Evolutionary conservation across 2,329 filamentous ascomycete genomes (phyloP).

Genomic region (Aspergillus brasiliensis): DNA sequence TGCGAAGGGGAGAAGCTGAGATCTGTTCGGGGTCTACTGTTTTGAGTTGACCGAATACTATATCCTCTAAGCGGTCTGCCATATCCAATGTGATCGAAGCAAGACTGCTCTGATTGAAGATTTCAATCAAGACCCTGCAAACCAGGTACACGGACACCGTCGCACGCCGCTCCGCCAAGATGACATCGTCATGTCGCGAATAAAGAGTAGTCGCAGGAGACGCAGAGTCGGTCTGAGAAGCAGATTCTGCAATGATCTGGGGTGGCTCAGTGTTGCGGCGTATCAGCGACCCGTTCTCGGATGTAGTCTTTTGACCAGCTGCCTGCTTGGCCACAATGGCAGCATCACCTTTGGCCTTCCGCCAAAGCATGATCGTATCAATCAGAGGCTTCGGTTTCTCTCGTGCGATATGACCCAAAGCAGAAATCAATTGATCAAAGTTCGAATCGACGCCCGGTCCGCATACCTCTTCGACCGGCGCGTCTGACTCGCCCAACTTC

Average conservation of each 20-base stretch:
- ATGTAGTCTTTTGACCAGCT: constrained; percentile 34
- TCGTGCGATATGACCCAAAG: constrained; percentile 89
- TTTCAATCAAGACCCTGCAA: constrained; percentile 89
- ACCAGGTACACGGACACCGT: constrained; percentile 95
- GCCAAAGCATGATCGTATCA: constrained; percentile 97
- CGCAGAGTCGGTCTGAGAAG: constrained; percentile 30
- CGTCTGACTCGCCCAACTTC: constrained; percentile 75
- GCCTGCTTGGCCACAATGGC: constrained; percentile 66
- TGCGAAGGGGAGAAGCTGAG: constrained; percentile 70
- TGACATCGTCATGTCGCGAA: constrained; percentile 67
- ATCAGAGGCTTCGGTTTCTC: constrained; percentile 94
- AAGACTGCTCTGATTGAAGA: constrained; percentile 86
- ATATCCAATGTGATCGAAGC: constrained; percentile 83
- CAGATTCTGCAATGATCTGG: constrained; percentile 46
- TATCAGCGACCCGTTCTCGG: constrained; percentile 53
- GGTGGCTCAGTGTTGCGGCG: constrained; percentile 75
- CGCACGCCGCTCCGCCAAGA: constrained; percentile 82
- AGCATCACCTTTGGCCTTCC: constrained; percentile 91
- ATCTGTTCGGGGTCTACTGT: constrained; percentile 81
- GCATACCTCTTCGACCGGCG: constrained; percentile 84
- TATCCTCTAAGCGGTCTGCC: constrained; percentile 89
- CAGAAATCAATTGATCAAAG: constrained; percentile 92
- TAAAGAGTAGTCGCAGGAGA: constrained; percentile 38
- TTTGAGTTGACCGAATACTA: constrained; percentile 95
- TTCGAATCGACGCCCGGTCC: constrained; percentile 82